Evolutionary conservation across 768 basidiomycete species (phyloP), one percentile per base, ranked within the genome.

Genomic region (Krasilnikovozyma curviuscula): DNA sequence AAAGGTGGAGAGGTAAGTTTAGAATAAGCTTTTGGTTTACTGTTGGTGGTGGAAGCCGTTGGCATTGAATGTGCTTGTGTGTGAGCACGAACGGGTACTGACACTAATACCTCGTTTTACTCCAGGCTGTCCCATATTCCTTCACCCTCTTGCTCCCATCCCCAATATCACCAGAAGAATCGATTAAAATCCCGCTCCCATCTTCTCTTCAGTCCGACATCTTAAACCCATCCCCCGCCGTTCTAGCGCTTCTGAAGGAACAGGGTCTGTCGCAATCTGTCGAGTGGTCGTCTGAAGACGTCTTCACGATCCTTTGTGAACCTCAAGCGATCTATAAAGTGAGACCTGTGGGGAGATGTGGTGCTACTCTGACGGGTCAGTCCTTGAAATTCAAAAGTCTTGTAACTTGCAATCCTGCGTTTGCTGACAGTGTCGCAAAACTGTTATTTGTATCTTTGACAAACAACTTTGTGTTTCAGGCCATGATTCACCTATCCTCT

Each of bases 291-390:
- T 58, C 62, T 5, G 91, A 98, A 72, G 86, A 84, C 59, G 72
- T 88, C 9, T 76, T 97, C 48, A 71, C 82, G 43, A 73, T 97
- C 23, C 75, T 79, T 56, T 97, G 91, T 64, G 78, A 89, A 24
- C 91, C 91, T 8, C 89, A 98, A 63, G 84, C 88, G 38, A 81
- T 97, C 4, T 98, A 93, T 66, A 76, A 78, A 50, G 89, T 98
- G 24, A 71, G 89, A 55, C 84, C 85, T 21, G 86, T 93, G 10
- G 88, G 86, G 27, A 68, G 93, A 57, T 98, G 91, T 63, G 91
- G 85, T 16, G 83, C 84, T 3, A 91, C 86, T 8, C 69, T 95
- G 27, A 79, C 80, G 51, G 86, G 83, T 79, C 58, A 48, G 70
- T 64, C 28, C 16, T 35, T 43, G 27, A 27, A 44, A 19, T 30